Evolutionary conservation across 108 stramenopile species (phyloP).

Genomic region (Mediolabrus comicus): DNA sequence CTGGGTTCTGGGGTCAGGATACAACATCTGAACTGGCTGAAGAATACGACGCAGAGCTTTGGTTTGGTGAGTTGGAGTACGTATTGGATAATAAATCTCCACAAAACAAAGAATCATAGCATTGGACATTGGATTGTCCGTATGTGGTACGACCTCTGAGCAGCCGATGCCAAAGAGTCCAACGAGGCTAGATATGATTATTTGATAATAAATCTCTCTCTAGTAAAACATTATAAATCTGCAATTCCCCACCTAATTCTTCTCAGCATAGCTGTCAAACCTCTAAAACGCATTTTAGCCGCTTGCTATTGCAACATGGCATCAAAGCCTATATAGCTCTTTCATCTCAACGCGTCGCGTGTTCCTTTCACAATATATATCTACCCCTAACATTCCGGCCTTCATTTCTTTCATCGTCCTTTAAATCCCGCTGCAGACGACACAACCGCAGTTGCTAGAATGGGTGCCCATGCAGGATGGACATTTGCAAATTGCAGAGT

Average conservation of each 20-base stretch:
- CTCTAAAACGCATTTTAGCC: no score
- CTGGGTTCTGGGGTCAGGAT: conserved; percentile 70
- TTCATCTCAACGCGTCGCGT: background rate
- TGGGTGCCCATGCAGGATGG: conserved; percentile 35
- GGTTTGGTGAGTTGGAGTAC: conserved; percentile 67
- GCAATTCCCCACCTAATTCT: background rate
- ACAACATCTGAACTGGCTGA: conserved; percentile 16
- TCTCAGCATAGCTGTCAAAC: no score
- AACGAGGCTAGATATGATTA: no score
- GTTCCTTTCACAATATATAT: background rate
- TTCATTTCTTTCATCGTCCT: background rate
- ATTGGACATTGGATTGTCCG: no score
- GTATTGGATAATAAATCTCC: conserved; percentile 58
- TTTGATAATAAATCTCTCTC: background rate
- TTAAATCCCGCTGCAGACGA: conserved; percentile 12
- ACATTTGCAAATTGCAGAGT: conserved; percentile 27
- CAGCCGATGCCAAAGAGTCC: no score
- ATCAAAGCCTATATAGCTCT: background rate
- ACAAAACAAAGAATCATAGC: background rate
- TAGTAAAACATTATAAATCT: background rate
- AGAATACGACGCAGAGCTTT: conserved; percentile 29
- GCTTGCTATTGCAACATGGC: background rate
- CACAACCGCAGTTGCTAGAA: conserved; percentile 37
- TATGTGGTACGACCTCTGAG: no score
- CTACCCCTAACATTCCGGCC: background rate